Conservation (phyloP, 345 rosid species). For the Sonneratia alba region DNA sequence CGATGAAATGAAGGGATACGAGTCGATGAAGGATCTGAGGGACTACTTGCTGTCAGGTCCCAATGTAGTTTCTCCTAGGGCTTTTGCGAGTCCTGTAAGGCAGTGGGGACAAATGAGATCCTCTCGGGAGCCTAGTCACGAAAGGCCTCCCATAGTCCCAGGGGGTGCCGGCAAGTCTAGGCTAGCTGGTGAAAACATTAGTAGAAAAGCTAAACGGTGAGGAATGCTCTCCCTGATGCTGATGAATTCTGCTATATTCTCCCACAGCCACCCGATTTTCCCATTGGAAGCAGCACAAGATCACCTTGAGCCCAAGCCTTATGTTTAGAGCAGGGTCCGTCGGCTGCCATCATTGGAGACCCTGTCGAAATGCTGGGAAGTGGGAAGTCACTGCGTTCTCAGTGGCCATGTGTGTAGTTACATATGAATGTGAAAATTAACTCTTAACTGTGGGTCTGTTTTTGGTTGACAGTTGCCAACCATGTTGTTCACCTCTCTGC, state of each 20-base stretch:
- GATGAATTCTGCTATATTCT: background rate
- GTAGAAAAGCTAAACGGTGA: constrained; percentile 11
- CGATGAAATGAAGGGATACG: constrained; percentile 62
- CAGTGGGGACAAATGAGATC: constrained; percentile 15
- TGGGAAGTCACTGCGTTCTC: background rate
- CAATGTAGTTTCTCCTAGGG: constrained; percentile 36
- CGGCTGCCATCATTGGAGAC: background rate
- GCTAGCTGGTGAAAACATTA: constrained; percentile 18
- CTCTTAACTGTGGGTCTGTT: background rate
- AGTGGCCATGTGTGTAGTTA: background rate
- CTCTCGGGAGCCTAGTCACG: constrained; percentile 30
- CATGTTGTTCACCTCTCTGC: background rate
- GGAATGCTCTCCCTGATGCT: background rate
- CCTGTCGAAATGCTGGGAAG: background rate
- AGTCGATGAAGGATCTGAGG: constrained; percentile 49
- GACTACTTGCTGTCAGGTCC: constrained; percentile 50
- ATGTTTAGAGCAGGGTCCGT: background rate
- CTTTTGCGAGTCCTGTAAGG: constrained; percentile 41
- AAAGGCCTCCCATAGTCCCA: constrained; percentile 46
- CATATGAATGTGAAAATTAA: background rate
- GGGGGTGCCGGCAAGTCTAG: constrained; percentile 50
- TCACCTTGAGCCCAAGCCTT: background rate
- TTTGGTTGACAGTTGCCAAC: background rate
- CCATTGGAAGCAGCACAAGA: background rate
- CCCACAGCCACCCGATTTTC: too few relatives aligned